These are phyloP conservation scores for Starmera dryadoides DNA, from an alignment of 805 yeast genomes.

Conservation along the genomic window DNA sequence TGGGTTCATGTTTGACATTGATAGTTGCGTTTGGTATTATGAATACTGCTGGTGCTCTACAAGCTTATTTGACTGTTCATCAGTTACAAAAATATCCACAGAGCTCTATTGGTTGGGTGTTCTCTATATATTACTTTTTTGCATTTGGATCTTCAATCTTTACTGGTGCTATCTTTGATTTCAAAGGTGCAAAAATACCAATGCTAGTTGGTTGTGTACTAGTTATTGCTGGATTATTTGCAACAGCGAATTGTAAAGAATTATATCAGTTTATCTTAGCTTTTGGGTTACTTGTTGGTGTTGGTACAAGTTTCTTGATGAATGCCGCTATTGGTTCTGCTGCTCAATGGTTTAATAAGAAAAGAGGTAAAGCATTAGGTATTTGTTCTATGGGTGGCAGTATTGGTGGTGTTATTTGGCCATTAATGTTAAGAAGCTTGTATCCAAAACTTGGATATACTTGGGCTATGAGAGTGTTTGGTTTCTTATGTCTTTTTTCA, in stretches of 20 bases:
- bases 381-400: slow-evolving; percentile 61
- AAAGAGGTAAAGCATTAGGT: slow-evolving; percentile 55
- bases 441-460: slow-evolving; percentile 44
- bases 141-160: slow-evolving; percentile 25
- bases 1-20: slow-evolving; percentile 45
- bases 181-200: slow-evolving; percentile 44
- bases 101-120: slow-evolving; percentile 62
- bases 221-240: slow-evolving; percentile 41
- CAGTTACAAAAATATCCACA: slow-evolving; percentile 38
- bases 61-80: slow-evolving; percentile 50
- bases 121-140: slow-evolving; percentile 27
- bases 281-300: slow-evolving; percentile 46
- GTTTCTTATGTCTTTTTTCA: slow-evolving; percentile 20
- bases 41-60: slow-evolving; percentile 61
- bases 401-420: slow-evolving; percentile 57
- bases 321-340: slow-evolving; percentile 49
- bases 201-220: slow-evolving; percentile 37
- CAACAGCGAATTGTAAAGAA: slow-evolving; percentile 39
- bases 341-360: slow-evolving; percentile 54
- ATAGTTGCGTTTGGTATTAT: slow-evolving; percentile 55
- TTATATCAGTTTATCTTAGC: slow-evolving; percentile 55
- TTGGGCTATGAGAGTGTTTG: slow-evolving; percentile 52
- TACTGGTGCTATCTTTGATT: slow-evolving; percentile 47
- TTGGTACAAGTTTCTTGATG: slow-evolving; percentile 43
- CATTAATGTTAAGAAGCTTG: slow-evolving; percentile 41